Conservation (phyloP, 169 alveolate species). For the Eimeria brunetti region DNA sequence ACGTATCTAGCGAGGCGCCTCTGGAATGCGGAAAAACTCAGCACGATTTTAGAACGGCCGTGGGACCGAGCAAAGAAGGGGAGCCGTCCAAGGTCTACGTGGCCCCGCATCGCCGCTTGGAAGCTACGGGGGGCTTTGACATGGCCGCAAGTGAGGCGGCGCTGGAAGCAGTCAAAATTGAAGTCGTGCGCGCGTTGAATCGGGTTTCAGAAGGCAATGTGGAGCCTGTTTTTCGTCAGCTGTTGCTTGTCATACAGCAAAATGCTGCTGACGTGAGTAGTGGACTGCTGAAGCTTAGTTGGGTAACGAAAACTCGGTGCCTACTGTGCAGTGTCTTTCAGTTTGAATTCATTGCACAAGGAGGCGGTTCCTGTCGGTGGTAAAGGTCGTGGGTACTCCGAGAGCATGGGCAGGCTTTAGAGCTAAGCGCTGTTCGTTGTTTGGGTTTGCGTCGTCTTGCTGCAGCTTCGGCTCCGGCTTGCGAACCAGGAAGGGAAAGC, state of each 20-base stretch:
- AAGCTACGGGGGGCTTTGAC: neutral
- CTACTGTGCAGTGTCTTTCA: neutral
- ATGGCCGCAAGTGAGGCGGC: neutral
- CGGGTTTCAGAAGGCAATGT: conserved; percentile 76
- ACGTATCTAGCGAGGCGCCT: neutral
- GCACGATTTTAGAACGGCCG: neutral
- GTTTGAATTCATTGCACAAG: neutral
- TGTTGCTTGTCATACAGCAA: conserved; percentile 16
- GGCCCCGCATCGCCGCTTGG: conserved; percentile 64
- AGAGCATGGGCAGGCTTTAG: neutral
- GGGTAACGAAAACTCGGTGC: neutral
- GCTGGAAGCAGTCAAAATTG: conserved; percentile 24
- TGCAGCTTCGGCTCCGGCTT: conserved; percentile 1
- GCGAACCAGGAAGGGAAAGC: neutral
- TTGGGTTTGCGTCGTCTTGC: neutral
- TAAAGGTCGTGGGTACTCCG: neutral
- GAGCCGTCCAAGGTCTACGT: neutral
- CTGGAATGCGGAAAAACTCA: neutral
- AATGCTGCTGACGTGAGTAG: conserved; percentile 41
- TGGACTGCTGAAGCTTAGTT: neutral
- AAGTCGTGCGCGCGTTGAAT: conserved; percentile 46
- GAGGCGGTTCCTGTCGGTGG: neutral
- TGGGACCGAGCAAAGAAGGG: neutral
- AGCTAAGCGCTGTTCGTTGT: neutral
- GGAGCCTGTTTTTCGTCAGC: conserved; percentile 58